Percentiles rank a stretch among this genome's conserved stretches.
Evolutionary conservation across 306 rosid species (phyloP).

Genomic region (Prunus campanulata): DNA sequence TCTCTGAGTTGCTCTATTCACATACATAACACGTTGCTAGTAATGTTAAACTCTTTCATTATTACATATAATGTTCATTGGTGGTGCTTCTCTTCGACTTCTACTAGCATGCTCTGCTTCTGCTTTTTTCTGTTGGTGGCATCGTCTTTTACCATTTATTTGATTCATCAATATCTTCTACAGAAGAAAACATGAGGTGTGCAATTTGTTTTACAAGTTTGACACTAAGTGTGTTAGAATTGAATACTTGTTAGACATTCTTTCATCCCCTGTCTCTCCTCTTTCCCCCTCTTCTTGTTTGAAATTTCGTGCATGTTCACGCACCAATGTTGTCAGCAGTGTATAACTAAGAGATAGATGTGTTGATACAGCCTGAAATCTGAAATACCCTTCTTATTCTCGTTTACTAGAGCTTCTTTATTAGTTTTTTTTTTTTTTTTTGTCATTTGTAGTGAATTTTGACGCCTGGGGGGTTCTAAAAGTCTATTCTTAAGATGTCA

Average conservation of each 20-base stretch:
- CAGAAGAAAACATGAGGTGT: background rate
- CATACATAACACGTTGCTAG: background rate
- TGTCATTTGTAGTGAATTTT: background rate
- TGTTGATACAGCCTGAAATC: background rate
- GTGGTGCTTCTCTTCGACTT: constrained; percentile 1
- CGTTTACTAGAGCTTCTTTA: background rate
- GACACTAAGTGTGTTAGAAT: background rate
- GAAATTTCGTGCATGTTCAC: background rate
- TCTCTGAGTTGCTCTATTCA: background rate
- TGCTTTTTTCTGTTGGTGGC: background rate
- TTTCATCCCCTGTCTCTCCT: background rate
- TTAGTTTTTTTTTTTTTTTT: background rate
- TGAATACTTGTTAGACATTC: background rate
- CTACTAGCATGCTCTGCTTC: background rate
- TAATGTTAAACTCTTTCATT: background rate
- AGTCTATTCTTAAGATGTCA: background rate
- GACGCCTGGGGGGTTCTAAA: background rate
- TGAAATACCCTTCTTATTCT: background rate
- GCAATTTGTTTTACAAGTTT: background rate
- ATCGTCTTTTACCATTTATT: background rate
- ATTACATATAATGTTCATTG: background rate
- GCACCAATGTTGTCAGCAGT: background rate
- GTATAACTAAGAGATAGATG: background rate
- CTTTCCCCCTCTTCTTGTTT: background rate
- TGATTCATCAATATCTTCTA: background rate